Percentiles rank a stretch among this genome's conserved stretches.
phyloP scores from a whole-genome alignment of 2,329 filamentous ascomycete species.

The Zymoseptoria ardabiliae region DNA sequence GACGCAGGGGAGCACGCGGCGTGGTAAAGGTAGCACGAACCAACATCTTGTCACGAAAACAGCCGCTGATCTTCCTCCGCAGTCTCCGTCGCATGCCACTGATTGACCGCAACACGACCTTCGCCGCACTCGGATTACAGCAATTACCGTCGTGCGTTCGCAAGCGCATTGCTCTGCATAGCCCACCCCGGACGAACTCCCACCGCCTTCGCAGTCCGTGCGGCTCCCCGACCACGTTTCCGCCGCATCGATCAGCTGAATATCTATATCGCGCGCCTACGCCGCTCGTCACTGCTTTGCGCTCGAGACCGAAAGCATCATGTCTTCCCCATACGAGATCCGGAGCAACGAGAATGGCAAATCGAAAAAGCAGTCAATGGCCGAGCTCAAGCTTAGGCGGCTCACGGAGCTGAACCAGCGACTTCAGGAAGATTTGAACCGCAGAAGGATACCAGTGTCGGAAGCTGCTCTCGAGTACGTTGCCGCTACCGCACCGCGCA shows the following conservation, averaged over 20 bases:
- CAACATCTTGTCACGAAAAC: slow-evolving; percentile 4
- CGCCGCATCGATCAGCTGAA: not conserved
- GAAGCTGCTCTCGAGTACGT: slow-evolving; percentile 64
- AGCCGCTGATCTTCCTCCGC: slow-evolving; percentile 3
- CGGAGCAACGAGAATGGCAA: slow-evolving; percentile 58
- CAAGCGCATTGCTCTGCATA: slow-evolving; percentile 5
- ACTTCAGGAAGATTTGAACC: slow-evolving; percentile 88
- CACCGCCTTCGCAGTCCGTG: not conserved
- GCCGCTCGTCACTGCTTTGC: not conserved
- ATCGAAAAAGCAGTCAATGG: slow-evolving; percentile 99
- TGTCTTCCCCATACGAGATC: slow-evolving; percentile 59
- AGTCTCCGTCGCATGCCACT: slow-evolving; percentile 4
- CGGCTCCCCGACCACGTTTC: not conserved
- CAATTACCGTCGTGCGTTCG: slow-evolving; percentile 3
- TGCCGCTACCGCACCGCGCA: not conserved
- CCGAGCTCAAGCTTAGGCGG: slow-evolving; percentile 91
- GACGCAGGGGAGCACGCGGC: not conserved
- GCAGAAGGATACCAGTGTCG: slow-evolving; percentile 90
- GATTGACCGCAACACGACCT: slow-evolving; percentile 1
- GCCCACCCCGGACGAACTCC: not conserved
- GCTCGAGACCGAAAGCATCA: slow-evolving; percentile 25
- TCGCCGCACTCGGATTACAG: slow-evolving; percentile 1
- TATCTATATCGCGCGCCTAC: not conserved
- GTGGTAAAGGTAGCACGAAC: slow-evolving; percentile 3
- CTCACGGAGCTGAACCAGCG: slow-evolving; percentile 96